phyloP scores from a whole-genome alignment of 2,329 filamentous ascomycete genomes.

The Beauveria asiatica region DNA sequence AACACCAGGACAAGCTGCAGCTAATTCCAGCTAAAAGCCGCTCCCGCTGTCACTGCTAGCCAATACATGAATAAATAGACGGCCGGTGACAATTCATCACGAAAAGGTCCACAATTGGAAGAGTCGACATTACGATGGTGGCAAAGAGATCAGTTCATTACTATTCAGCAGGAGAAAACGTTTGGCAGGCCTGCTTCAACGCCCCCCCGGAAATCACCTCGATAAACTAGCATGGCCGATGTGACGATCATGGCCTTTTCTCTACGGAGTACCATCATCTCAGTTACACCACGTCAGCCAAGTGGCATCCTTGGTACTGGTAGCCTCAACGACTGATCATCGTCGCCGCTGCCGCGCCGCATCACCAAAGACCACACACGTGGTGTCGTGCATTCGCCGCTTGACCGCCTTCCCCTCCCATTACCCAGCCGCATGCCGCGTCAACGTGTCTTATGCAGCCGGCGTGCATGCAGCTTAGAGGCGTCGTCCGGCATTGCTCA shows the following conservation, averaged over 20 bases:
- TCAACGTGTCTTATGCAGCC: background rate
- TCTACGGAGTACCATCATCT: too few relatives aligned
- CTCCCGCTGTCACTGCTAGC: background rate
- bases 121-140: too few relatives aligned
- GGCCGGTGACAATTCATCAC: background rate
- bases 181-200: too few relatives aligned
- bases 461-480: background rate
- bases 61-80: background rate
- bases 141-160: too few relatives aligned
- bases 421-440: background rate
- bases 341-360: background rate
- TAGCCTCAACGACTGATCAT: background rate
- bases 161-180: too few relatives aligned
- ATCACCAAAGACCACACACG: background rate
- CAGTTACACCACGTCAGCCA: too few relatives aligned
- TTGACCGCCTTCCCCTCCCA: background rate
- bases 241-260: too few relatives aligned
- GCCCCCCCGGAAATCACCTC: too few relatives aligned
- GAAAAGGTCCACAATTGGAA: background rate
- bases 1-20: background rate
- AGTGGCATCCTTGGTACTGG: too few relatives aligned
- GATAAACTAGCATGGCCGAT: too few relatives aligned
- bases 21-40: constrained; percentile 8
- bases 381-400: constrained; percentile 1
- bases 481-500: background rate